Evolutionary conservation across 2,329 filamentous ascomycete genomes (phyloP).

Genomic region (Talaromyces sp.): DNA sequence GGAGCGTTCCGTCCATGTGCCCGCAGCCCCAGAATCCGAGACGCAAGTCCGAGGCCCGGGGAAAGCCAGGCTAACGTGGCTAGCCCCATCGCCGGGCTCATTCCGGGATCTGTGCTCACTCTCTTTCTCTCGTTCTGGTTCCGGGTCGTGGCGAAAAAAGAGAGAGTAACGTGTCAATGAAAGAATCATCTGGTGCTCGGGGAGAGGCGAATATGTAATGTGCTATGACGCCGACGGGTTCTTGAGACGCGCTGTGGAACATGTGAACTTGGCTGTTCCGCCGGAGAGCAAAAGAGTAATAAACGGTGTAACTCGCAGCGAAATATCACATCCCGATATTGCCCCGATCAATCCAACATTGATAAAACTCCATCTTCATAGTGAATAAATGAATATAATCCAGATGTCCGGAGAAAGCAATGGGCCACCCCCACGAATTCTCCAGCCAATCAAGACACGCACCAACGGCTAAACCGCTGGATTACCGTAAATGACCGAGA

Average conservation of each 20-base stretch:
- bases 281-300: too few species aligned
- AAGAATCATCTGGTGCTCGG: too few species aligned
- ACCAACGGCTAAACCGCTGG: too few species aligned
- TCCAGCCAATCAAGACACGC: background rate
- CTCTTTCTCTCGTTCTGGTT: background rate
- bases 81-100: conserved; percentile 1
- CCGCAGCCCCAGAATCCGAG: conserved; percentile 8
- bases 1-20: conserved; percentile 3
- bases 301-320: too few species aligned
- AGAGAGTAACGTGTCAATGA: too few species aligned
- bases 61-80: background rate
- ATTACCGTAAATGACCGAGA: background rate
- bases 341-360: background rate
- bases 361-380: background rate
- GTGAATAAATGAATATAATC: too few species aligned
- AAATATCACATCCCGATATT: background rate
- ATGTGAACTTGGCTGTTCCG: too few species aligned
- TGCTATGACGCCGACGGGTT: too few species aligned
- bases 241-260: too few species aligned
- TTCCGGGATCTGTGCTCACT: background rate
- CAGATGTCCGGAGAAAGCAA: too few species aligned
- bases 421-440: background rate
- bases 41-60: conserved; percentile 3
- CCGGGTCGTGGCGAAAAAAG: background rate
- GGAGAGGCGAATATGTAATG: too few species aligned